phyloP scores from a whole-genome alignment of 192 early-diverging fungal genomes.

The Backusella westeae region DNA sequence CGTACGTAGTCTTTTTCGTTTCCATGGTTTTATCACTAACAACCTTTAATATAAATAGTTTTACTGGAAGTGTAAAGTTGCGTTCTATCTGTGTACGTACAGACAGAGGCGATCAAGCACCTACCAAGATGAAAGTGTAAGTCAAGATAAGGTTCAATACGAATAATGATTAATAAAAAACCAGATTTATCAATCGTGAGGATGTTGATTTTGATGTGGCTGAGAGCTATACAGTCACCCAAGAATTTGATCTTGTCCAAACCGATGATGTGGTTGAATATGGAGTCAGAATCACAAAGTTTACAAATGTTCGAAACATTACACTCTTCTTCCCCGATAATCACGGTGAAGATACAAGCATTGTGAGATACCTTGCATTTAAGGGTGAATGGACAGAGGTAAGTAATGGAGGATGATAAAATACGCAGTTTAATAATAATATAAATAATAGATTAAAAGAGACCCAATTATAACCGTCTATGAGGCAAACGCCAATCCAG shows the following conservation, averaged over 20 bases:
- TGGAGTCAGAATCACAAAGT: conserved; percentile 67
- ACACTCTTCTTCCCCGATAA: conserved; percentile 81
- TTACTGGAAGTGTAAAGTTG: conserved; percentile 88
- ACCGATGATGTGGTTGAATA: conserved; percentile 60
- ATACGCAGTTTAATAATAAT: not conserved
- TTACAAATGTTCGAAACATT: conserved; percentile 73
- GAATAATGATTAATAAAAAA: no score
- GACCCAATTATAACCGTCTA: conserved; percentile 67
- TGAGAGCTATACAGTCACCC: conserved; percentile 63
- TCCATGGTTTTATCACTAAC: not conserved
- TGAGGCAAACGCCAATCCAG: conserved; percentile 68
- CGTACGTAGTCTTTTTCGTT: conserved; percentile 49
- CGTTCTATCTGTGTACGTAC: conserved; percentile 84
- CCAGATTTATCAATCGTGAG: conserved; percentile 83
- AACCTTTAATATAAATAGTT: conserved; percentile 41
- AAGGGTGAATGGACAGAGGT: conserved; percentile 89
- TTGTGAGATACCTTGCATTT: conserved; percentile 81
- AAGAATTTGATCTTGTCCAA: conserved; percentile 80
- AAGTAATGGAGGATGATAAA: not conserved
- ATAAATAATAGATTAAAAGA: conserved; percentile 48
- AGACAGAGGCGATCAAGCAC: conserved; percentile 56
- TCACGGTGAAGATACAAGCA: conserved; percentile 75
- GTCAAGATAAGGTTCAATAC: no score
- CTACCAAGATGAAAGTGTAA: conserved; percentile 76
- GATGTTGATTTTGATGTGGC: conserved; percentile 90